Evolutionary conservation across 306 rosid genomes (phyloP).

Genomic region (Fagus crenata): DNA sequence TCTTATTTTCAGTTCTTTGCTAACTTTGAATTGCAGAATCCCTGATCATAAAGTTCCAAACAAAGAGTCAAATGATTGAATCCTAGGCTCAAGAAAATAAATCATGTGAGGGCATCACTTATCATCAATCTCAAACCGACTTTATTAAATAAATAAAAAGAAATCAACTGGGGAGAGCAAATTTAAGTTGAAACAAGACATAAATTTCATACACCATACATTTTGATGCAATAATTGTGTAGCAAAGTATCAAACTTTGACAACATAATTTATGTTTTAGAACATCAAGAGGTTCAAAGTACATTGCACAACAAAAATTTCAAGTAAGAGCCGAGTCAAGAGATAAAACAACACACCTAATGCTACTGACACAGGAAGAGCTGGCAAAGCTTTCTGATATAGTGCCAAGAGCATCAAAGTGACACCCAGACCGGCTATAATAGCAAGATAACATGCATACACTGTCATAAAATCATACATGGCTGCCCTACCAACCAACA

Average conservation of each 20-base stretch:
- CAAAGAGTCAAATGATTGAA: neutral
- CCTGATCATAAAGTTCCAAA: neutral
- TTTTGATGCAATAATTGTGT: neutral
- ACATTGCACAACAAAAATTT: slow-evolving; percentile 79
- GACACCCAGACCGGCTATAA: slow-evolving; percentile 90
- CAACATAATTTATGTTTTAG: slow-evolving; percentile 24
- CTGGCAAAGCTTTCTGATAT: slow-evolving; percentile 93
- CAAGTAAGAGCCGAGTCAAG: slow-evolving; percentile 80
- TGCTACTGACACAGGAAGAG: slow-evolving; percentile 81
- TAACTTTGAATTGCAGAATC: neutral
- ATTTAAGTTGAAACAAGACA: slow-evolving; percentile 7
- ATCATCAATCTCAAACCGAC: neutral
- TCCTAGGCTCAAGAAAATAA: neutral
- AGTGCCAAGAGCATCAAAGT: slow-evolving; percentile 84
- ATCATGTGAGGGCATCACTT: neutral
- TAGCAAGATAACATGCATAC: slow-evolving; percentile 95
- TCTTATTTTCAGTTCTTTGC: neutral
- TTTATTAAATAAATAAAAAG: neutral
- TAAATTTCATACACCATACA: neutral
- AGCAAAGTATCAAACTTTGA: slow-evolving; percentile 1
- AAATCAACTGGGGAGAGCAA: slow-evolving; percentile 8
- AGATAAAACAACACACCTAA: slow-evolving; percentile 82
- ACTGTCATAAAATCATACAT: slow-evolving; percentile 97
- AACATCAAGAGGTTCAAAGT: slow-evolving; percentile 89
- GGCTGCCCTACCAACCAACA: slow-evolving; percentile 95